Conservation (phyloP, 148 eudicot genomes). For the Rheum nobile region DNA sequence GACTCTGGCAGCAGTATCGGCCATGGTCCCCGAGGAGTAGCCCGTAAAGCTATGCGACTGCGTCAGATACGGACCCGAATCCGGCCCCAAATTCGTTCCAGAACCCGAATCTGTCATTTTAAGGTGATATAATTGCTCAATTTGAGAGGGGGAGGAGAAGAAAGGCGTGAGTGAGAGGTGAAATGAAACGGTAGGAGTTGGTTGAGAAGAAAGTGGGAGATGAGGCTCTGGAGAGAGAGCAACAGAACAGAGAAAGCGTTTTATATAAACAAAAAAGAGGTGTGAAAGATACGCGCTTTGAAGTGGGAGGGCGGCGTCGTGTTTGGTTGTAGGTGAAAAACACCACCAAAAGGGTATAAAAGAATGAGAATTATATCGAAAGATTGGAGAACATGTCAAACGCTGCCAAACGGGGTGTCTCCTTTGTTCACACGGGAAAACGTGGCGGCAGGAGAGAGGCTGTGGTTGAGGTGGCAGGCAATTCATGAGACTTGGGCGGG, state of each 20-base stretch:
- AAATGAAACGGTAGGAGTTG: neutral
- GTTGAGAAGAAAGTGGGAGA: constrained; percentile 6
- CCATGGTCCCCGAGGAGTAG: constrained; percentile 28
- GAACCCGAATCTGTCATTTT: neutral
- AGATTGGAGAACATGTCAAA: neutral
- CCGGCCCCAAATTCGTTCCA: neutral
- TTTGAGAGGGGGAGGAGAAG: neutral
- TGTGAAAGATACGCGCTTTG: constrained; percentile 5
- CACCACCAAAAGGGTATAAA: neutral
- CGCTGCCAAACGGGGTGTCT: constrained; percentile 3
- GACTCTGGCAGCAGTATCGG: constrained; percentile 44
- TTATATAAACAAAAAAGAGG: neutral
- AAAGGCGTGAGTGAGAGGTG: neutral
- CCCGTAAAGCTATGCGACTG: constrained; percentile 24
- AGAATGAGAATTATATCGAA: neutral
- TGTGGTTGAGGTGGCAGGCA: neutral
- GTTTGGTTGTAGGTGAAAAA: constrained; percentile 7
- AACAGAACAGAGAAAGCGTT: neutral
- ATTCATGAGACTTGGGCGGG: neutral
- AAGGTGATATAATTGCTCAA: neutral
- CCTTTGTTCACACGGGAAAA: neutral
- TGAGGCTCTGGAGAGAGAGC: neutral
- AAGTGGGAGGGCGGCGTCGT: neutral
- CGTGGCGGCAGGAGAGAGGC: constrained; percentile 2
- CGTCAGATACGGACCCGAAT: neutral